phyloP scores from a whole-genome alignment of 441 rosid genomes.

The Mallotus japonicus region DNA sequence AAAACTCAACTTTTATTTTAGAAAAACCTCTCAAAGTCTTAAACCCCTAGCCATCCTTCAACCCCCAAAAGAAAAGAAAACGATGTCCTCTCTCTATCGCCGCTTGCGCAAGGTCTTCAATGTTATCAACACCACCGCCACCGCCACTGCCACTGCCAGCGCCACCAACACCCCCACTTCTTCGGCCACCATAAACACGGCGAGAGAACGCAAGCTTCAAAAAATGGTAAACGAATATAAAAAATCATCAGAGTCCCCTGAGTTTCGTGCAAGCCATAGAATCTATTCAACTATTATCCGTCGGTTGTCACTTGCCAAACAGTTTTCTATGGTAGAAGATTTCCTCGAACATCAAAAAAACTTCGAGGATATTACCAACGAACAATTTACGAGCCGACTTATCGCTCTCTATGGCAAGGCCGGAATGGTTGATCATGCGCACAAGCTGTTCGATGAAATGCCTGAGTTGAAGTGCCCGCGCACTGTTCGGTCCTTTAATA shows the following conservation, averaged over 20 bases:
- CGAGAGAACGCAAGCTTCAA: background rate
- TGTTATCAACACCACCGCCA: background rate
- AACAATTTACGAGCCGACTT: conserved; percentile 1
- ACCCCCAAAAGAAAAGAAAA: background rate
- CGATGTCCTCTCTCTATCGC: conserved; percentile 1
- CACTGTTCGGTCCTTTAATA: conserved; percentile 57
- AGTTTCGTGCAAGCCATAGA: background rate
- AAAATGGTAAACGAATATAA: background rate
- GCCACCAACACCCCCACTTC: background rate
- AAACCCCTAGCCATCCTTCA: no score
- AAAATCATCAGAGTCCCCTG: conserved; percentile 5
- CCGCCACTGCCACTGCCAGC: background rate
- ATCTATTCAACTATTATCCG: background rate
- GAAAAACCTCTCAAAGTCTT: no score
- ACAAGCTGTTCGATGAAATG: conserved; percentile 66
- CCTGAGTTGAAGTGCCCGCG: conserved; percentile 42
- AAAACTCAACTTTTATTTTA: no score
- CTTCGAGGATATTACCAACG: background rate
- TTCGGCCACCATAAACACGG: background rate
- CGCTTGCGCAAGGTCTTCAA: background rate
- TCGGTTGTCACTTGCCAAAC: background rate
- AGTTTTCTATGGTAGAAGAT: conserved; percentile 11
- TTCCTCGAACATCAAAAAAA: conserved; percentile 11
- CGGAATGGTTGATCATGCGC: conserved; percentile 38
- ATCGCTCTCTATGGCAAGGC: conserved; percentile 31